Evolutionary conservation across 306 rosid genomes (phyloP), one percentile per base, ranked within the genome.

Genomic region (Cucumis hystrix): DNA sequence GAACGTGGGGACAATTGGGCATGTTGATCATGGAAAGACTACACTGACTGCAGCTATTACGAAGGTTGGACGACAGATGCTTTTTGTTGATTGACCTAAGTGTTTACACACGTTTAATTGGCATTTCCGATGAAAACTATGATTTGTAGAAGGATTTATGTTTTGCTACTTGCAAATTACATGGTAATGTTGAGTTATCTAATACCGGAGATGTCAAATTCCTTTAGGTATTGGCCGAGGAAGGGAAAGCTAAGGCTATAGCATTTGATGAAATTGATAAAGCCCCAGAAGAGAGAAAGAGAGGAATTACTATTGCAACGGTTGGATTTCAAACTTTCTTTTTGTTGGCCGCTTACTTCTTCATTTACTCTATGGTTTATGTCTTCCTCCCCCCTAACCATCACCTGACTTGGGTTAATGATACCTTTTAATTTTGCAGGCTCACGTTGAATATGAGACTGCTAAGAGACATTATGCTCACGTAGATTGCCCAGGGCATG

Each of bases 401-500:
- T 56, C n/a, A 8, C 80, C 80, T 35, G 56, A 4, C 51, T 56
- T 65, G 66, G 73, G n/a, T 45, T 51, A 56, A 57, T 43, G 77
- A 30, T 59, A 20, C 11, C 51, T 47, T 77, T 62, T 77, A 39
- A 43, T 69, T 67, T 80, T 79, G 10, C 85, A 93, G 98, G 98
- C 98, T 64, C 98, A 93, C 73, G 98, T 93, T 4, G 98, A 93
- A 87, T 93, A 93, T 51, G 98, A 93, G 81, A 93, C 98, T 12
- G 65, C 69, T 0, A 93, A 93, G 79, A 72, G 99, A 49, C 99
- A 95, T 73, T 95, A 95, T 81, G 99, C 99, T 0, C 98, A 95
- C 59, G 99, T 95, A 61, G 99, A 95, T 84, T 95, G 99, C 83
- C 98, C 99, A 1, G 99, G 99, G 71, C 99, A 95, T 30, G 99